Base-by-base conservation (phyloP, 768 basidiomycete genomes). In the Trametes cinnabarina region DNA sequence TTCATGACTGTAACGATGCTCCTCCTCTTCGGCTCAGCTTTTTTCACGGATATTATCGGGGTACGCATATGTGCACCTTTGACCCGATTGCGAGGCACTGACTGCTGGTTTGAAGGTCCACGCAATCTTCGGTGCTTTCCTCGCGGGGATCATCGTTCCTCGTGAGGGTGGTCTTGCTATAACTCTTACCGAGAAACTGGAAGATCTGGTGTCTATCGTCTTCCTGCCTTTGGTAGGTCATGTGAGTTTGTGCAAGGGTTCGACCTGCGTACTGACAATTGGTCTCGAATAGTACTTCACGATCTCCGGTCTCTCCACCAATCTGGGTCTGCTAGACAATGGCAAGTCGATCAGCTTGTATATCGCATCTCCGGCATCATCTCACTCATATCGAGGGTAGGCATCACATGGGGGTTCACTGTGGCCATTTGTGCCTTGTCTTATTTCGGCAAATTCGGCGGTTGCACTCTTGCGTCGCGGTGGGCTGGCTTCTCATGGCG, bases 1-100 rank as follows among this genome's bases (percentile, higher is more conserved):
- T 94, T 94, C 73, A 95, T 97, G 91, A 93, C 92, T 0, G 71
- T 83, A 1, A 87, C 86, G 15, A 87, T 96, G 54, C 72, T 96
- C 14, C 71, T 92, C 7, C 76, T 94, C 12, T 95, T 98, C 72
- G 85, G 83, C 0, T 90, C 86, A 7, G 91, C 94, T 0, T 98
- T 96, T 72, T 88, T 98, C 69, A 97, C 94, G 1, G 94, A 96
- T 65, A 78, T 90, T 53, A 94, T 98, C 64, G 96, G 94, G 20
- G 90, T 63, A 42, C 22, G 47, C 39, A 23, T 34, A 25, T 49
- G 15, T 28, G 30, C 30, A 32, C 12, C 30, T 32, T 5, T 48
- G 3, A 25, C 10, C 11, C 20, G n/a, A 4, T 23, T 5, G 3
- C 42, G 19, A 4, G 20, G 17, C 19, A 22, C 32, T 61, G 15